A percentile compares a stretch with the other conserved stretches of the same genome.
phyloP scores from a whole-genome alignment of 2,329 filamentous ascomycete genomes.

The Apiospora kogelbergensis region DNA sequence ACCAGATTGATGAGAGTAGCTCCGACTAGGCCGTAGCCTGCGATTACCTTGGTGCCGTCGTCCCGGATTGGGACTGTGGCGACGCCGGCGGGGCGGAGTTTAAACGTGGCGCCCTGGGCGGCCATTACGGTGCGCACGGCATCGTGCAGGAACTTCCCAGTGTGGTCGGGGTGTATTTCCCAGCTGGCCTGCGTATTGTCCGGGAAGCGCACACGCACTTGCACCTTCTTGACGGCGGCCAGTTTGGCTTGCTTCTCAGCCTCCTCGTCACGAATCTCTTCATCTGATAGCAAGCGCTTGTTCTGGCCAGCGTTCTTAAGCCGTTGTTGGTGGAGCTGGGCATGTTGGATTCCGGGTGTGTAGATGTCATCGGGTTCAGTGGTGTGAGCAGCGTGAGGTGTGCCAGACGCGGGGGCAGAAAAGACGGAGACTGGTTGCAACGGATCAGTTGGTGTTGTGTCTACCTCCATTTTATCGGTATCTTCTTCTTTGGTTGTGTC shows the following conservation, averaged over 20 bases:
- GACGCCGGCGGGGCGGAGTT: conserved; percentile 61
- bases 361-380: conserved; percentile 73
- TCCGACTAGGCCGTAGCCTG: conserved; percentile 68
- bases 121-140: conserved; percentile 74
- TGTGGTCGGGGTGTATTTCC: conserved; percentile 67
- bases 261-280: conserved; percentile 72
- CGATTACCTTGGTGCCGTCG: conserved; percentile 62
- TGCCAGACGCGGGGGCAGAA: conserved; percentile 71
- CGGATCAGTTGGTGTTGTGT: conserved; percentile 33
- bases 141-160: conserved; percentile 69
- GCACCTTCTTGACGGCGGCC: conserved; percentile 65
- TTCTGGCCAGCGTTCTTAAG: conserved; percentile 66
- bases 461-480: conserved; percentile 30
- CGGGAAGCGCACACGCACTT: conserved; percentile 82
- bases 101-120: conserved; percentile 64
- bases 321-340: conserved; percentile 70
- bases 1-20: conserved; percentile 73
- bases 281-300: conserved; percentile 77
- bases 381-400: conserved; percentile 71
- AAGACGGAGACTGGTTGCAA: conserved; percentile 65
- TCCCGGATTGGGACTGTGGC: conserved; percentile 48
- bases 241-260: conserved; percentile 65
- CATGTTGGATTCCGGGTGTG: conserved; percentile 72
- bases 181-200: conserved; percentile 79
- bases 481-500: conserved; percentile 11